phyloP scores from a whole-genome alignment of 2,329 filamentous ascomycete genomes.

The Orbilia ellipsospora region DNA sequence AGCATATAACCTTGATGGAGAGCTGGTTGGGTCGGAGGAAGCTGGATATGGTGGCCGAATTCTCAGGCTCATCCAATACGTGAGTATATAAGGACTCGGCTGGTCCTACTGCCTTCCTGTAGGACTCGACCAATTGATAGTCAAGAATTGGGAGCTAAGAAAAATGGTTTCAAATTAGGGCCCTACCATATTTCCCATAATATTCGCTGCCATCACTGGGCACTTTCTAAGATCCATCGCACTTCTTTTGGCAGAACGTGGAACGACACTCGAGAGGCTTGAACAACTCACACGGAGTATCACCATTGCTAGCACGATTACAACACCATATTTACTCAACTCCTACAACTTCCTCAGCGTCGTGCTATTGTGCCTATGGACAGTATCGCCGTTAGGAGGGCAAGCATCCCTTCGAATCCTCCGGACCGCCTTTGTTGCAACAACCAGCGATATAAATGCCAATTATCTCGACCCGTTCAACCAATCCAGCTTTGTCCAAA shows the following conservation, averaged over 20 bases:
- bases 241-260: constrained; percentile 39
- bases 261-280: constrained; percentile 37
- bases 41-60: constrained; percentile 41
- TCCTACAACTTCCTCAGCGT: constrained; percentile 43
- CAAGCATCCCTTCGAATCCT: constrained; percentile 49
- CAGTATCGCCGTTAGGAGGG: constrained; percentile 36
- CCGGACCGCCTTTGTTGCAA: constrained; percentile 25
- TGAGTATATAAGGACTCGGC: constrained; percentile 4
- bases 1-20: constrained; percentile 32
- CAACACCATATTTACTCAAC: constrained; percentile 33
- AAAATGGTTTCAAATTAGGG: constrained; percentile 7
- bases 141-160: neutral
- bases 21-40: constrained; percentile 32
- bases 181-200: constrained; percentile 49
- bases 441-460: constrained; percentile 10
- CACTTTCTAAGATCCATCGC: constrained; percentile 43
- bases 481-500: constrained; percentile 29
- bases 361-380: constrained; percentile 39
- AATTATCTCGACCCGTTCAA: constrained; percentile 50
- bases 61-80: constrained; percentile 46
- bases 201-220: constrained; percentile 45
- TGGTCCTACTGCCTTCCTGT: too few relatives aligned
- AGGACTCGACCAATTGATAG: too few relatives aligned
- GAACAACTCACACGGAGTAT: constrained; percentile 46
- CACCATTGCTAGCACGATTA: constrained; percentile 37